These are phyloP conservation scores for Penicillium sp. DNA, from an alignment of 2,329 filamentous ascomycete species.

Conservation along the genomic window DNA sequence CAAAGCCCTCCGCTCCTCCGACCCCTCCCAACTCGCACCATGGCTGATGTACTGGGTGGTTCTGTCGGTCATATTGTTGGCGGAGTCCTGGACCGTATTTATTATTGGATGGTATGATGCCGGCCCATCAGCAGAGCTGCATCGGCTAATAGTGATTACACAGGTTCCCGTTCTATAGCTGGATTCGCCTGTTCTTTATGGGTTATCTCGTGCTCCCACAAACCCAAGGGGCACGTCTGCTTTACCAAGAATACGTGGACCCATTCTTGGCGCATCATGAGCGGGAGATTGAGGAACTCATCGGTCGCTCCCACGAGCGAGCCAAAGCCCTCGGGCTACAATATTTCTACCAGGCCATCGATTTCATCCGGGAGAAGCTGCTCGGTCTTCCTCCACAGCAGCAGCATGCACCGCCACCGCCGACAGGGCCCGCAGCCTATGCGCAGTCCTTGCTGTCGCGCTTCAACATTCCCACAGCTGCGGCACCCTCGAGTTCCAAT, in stretches of 20 bases:
- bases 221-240: slow-evolving; percentile 82
- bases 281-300: slow-evolving; percentile 82
- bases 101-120: slow-evolving; percentile 69
- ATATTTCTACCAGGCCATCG: slow-evolving; percentile 69
- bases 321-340: slow-evolving; percentile 72
- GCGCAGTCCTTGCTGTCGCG: slow-evolving; percentile 78
- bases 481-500: slow-evolving; percentile 49
- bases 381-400: slow-evolving; percentile 69
- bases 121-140: background rate
- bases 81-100: slow-evolving; percentile 84
- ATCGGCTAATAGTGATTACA: slow-evolving; percentile 4
- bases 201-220: slow-evolving; percentile 96
- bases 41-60: slow-evolving; percentile 99
- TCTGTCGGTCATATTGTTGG: slow-evolving; percentile 72
- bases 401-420: slow-evolving; percentile 50
- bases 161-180: slow-evolving; percentile 90
- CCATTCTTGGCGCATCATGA: slow-evolving; percentile 89
- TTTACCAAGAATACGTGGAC: slow-evolving; percentile 83
- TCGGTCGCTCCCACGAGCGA: slow-evolving; percentile 74
- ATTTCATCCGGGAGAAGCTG: slow-evolving; percentile 69
- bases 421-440: slow-evolving; percentile 53
- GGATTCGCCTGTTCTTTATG: slow-evolving; percentile 80
- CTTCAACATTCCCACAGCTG: slow-evolving; percentile 74
- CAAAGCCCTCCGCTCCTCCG: slow-evolving; percentile 90
- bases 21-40: slow-evolving; percentile 85